Percentiles rank a stretch among this genome's conserved stretches.
phyloP scores from a whole-genome alignment of 2,329 filamentous ascomycete species.

The Cytospora leucostoma region DNA sequence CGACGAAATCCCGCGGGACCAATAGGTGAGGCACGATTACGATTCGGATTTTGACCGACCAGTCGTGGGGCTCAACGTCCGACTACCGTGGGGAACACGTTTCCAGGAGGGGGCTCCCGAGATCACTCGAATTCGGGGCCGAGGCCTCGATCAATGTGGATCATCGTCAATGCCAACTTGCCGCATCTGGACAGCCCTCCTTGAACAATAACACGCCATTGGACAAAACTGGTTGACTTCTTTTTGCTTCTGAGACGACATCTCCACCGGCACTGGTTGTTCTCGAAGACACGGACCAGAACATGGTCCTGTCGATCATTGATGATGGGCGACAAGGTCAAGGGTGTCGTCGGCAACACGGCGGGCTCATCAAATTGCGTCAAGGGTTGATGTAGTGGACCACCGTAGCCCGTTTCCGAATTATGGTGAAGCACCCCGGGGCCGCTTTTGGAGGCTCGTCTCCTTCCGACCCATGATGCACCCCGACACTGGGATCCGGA shows the following conservation, averaged over 20 bases:
- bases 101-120: constrained; percentile 17
- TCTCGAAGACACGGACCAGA: constrained; percentile 11
- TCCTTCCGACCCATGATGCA: constrained; percentile 1
- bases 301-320: constrained; percentile 6
- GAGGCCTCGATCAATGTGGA: constrained; percentile 11
- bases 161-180: constrained; percentile 7
- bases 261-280: constrained; percentile 5
- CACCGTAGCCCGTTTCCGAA: constrained; percentile 9
- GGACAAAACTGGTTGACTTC: background rate
- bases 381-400: constrained; percentile 24
- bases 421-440: background rate
- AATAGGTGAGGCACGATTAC: constrained; percentile 15
- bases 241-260: constrained; percentile 10
- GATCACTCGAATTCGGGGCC: background rate
- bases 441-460: constrained; percentile 1
- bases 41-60: constrained; percentile 17
- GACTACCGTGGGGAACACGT: constrained; percentile 2
- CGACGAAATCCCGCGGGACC: constrained; percentile 1
- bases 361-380: constrained; percentile 18
- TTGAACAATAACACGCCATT: constrained; percentile 24
- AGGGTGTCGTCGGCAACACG: constrained; percentile 5
- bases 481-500: constrained; percentile 6
- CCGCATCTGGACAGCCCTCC: constrained; percentile 5
- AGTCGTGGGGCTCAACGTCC: constrained; percentile 5
- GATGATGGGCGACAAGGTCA: constrained; percentile 13